Conservation (phyloP, 441 rosid genomes). For the Corymbia calophylla region DNA sequence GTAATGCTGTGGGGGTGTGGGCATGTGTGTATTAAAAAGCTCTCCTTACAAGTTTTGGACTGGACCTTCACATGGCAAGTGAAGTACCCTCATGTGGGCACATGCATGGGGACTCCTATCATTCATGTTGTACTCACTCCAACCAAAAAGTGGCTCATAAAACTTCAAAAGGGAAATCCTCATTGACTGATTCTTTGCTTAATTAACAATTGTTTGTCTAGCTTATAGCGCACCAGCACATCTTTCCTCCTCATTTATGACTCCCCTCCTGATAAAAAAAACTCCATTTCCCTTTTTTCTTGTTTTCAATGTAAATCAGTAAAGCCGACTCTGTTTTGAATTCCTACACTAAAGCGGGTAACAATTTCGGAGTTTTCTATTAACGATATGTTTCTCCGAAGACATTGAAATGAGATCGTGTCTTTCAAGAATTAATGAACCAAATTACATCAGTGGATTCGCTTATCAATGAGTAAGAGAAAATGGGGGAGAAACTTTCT, state of each 20-base stretch:
- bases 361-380: neutral
- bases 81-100: constrained; percentile 42
- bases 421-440: neutral
- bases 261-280: neutral
- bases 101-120: constrained; percentile 22
- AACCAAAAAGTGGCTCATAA: constrained; percentile 9
- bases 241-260: neutral
- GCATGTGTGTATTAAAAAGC: neutral
- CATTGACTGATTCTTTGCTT: constrained; percentile 19
- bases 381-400: neutral
- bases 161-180: neutral
- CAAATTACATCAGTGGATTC: neutral
- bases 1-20: neutral
- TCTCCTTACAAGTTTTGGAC: constrained; percentile 3
- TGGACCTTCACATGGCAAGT: constrained; percentile 40
- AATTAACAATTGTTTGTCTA: neutral
- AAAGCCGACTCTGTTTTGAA: neutral
- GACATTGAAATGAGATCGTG: neutral
- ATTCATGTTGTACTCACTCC: constrained; percentile 4
- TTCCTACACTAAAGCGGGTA: neutral
- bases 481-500: neutral
- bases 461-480: neutral
- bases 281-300: neutral
- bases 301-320: accelerated
- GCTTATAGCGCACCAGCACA: neutral